Conservation (phyloP, 2,329 filamentous ascomycete genomes). For the Colletotrichum costaricense region DNA sequence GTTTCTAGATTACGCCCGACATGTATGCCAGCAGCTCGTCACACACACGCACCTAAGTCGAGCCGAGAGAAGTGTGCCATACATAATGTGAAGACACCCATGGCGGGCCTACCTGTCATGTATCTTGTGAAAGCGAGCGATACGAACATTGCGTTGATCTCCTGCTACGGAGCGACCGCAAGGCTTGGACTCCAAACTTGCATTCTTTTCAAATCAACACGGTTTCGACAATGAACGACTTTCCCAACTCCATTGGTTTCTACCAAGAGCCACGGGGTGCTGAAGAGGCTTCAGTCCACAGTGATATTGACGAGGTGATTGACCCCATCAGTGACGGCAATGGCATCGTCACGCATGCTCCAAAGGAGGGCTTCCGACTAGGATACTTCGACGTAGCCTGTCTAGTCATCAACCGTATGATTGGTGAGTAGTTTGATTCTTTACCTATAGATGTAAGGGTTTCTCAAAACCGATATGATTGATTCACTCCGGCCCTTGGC, state of each 20-base stretch:
- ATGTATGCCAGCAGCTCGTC: slow-evolving; percentile 17
- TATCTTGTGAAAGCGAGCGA: neutral
- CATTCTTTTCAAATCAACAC: neutral
- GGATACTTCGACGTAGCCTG: slow-evolving; percentile 50
- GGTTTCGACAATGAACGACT: slow-evolving; percentile 42
- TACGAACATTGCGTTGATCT: neutral
- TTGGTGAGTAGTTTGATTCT: slow-evolving; percentile 43
- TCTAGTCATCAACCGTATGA: slow-evolving; percentile 50
- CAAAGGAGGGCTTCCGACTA: slow-evolving; percentile 47
- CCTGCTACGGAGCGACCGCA: neutral
- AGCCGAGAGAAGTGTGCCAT: neutral
- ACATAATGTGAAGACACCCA: slow-evolving; percentile 22
- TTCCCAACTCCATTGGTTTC: slow-evolving; percentile 38
- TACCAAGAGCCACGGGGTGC: slow-evolving; percentile 19
- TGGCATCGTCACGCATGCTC: slow-evolving; percentile 46
- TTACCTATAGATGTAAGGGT: no score
- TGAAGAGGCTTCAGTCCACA: slow-evolving; percentile 35
- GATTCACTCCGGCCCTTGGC: neutral
- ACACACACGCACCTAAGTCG: neutral
- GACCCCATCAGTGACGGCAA: slow-evolving; percentile 6
- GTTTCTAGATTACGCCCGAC: neutral
- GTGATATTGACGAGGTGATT: slow-evolving; percentile 37
- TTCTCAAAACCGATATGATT: neutral
- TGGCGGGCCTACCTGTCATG: slow-evolving; percentile 1
- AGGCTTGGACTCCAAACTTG: neutral